phyloP scores from a whole-genome alignment of 1,284 basidiomycete genomes.

The Clitocybe nebularis region DNA sequence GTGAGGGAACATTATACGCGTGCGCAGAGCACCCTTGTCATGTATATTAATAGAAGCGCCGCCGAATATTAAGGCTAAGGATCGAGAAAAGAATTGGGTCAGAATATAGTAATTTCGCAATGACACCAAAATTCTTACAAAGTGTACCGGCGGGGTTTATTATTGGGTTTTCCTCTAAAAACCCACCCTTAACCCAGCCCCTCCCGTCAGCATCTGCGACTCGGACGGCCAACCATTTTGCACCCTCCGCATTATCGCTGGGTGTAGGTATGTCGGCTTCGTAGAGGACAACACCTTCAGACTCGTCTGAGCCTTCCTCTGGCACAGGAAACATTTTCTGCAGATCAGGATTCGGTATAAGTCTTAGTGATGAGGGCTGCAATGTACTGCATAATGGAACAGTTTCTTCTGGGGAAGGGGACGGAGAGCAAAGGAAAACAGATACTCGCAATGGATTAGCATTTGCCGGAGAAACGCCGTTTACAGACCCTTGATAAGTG shows the following conservation, averaged over 20 bases:
- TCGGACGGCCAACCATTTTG: slow-evolving; percentile 48
- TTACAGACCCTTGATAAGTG: slow-evolving; percentile 55
- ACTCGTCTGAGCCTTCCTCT: slow-evolving; percentile 65
- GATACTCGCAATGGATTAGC: slow-evolving; percentile 38
- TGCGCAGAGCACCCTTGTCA: slow-evolving; percentile 26
- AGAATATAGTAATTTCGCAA: slow-evolving; percentile 5
- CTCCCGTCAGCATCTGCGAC: slow-evolving; percentile 48
- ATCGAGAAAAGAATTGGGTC: slow-evolving; percentile 16
- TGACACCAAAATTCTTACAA: slow-evolving; percentile 37
- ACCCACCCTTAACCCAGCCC: slow-evolving; percentile 64
- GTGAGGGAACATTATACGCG: slow-evolving; percentile 40
- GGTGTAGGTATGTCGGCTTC: slow-evolving; percentile 40
- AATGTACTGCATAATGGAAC: slow-evolving; percentile 36
- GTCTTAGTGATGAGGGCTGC: slow-evolving; percentile 43
- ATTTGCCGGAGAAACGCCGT: slow-evolving; percentile 45
- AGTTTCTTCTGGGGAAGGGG: slow-evolving; percentile 13
- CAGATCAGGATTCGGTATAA: slow-evolving; percentile 57
- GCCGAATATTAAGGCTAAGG: slow-evolving; percentile 35
- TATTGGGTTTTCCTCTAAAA: slow-evolving; percentile 31
- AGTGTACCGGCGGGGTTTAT: slow-evolving; percentile 31
- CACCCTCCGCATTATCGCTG: slow-evolving; percentile 11
- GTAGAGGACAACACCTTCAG: slow-evolving; percentile 65
- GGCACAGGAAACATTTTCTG: slow-evolving; percentile 58
- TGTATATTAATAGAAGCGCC: slow-evolving; percentile 28
- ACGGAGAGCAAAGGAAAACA: slow-evolving; percentile 37